Conservation (phyloP, 208 protist genomes). For the Leishmania arabica region DNA sequence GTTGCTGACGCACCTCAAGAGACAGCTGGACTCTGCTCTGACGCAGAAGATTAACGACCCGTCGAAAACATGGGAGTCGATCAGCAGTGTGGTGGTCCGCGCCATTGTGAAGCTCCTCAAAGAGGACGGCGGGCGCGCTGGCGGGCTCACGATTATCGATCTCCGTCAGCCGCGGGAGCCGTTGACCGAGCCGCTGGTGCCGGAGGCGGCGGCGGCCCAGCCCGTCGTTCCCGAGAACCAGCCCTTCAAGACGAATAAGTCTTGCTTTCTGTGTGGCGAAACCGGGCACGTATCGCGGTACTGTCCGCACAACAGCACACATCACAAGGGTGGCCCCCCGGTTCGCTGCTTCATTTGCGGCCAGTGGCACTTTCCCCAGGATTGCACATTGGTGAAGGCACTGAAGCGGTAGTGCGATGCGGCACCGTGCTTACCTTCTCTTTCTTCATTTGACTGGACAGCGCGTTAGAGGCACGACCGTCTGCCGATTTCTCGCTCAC, state of each 20-base stretch:
- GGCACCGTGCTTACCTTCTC: background rate
- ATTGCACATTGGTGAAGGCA: conserved; percentile 59
- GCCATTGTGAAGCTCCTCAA: conserved; percentile 85
- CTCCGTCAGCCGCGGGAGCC: conserved; percentile 54
- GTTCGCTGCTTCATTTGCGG: conserved; percentile 90
- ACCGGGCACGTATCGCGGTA: conserved; percentile 75
- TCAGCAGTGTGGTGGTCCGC: conserved; percentile 80
- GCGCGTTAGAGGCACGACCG: background rate
- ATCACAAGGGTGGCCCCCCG: conserved; percentile 62
- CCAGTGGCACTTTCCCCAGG: conserved; percentile 84
- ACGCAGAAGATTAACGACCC: conserved; percentile 89
- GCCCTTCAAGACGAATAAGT: conserved; percentile 66
- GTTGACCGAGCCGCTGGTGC: conserved; percentile 43
- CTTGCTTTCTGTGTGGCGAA: conserved; percentile 81
- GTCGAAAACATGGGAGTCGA: conserved; percentile 72
- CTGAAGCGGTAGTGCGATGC: conserved; percentile 22
- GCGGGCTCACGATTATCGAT: conserved; percentile 68
- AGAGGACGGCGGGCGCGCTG: conserved; percentile 47
- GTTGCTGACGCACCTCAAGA: conserved; percentile 83
- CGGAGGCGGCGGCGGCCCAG: conserved; percentile 1
- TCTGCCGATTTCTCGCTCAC: background rate
- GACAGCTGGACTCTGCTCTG: conserved; percentile 85
- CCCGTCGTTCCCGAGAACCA: conserved; percentile 35
- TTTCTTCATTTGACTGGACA: no score
- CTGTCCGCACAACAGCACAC: conserved; percentile 62